Evolutionary conservation across 2,329 filamentous ascomycete genomes (phyloP).

Genomic region (Colletotrichum camelliae): DNA sequence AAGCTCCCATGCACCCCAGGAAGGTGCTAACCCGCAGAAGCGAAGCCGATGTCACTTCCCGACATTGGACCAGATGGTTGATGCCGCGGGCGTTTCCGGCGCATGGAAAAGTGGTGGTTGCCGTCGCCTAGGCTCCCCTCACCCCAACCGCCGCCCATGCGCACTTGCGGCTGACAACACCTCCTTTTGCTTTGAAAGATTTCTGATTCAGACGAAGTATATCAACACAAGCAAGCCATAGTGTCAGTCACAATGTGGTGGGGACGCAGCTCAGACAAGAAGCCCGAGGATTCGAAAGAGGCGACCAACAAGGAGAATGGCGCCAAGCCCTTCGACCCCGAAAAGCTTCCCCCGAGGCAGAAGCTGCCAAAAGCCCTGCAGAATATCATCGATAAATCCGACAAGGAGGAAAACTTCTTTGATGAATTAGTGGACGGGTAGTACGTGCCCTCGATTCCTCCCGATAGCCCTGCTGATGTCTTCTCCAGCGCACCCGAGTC

Average conservation of each 20-base stretch:
- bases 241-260: slow-evolving; percentile 31
- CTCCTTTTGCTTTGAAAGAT: neutral
- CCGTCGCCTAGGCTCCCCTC: neutral
- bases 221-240: neutral
- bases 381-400: slow-evolving; percentile 61
- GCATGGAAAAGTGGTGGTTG: neutral
- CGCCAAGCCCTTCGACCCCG: slow-evolving; percentile 41
- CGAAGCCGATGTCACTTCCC: slow-evolving; percentile 13
- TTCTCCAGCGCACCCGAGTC: slow-evolving; percentile 70
- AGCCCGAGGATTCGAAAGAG: slow-evolving; percentile 29
- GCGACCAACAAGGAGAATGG: slow-evolving; percentile 26
- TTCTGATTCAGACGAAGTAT: slow-evolving; percentile 13
- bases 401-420: slow-evolving; percentile 75
- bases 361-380: slow-evolving; percentile 63
- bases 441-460: slow-evolving; percentile 54
- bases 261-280: slow-evolving; percentile 42
- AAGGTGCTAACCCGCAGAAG: slow-evolving; percentile 1
- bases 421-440: slow-evolving; percentile 80
- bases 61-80: slow-evolving; percentile 1
- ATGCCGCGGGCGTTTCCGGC: slow-evolving; percentile 20
- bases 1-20: neutral
- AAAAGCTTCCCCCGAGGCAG: slow-evolving; percentile 52
- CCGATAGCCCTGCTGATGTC: slow-evolving; percentile 20
- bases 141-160: neutral
- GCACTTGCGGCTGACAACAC: slow-evolving; percentile 2